phyloP scores from a whole-genome alignment of 495 filamentous ascomycete genomes.

The Penicillium flavigenum region DNA sequence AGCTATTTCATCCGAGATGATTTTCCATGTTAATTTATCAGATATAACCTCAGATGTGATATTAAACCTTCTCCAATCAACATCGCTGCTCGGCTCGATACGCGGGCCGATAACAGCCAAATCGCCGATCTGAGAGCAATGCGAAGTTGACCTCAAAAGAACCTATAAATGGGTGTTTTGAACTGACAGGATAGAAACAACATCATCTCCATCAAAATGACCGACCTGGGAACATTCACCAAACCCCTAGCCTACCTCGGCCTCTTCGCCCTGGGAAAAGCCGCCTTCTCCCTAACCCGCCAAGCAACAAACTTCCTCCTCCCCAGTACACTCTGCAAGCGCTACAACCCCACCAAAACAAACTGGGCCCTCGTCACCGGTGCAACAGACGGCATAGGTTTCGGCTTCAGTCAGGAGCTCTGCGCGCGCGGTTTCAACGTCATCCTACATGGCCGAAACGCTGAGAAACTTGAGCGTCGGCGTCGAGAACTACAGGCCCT shows the following conservation, averaged over 20 bases:
- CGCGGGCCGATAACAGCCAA: too few species aligned
- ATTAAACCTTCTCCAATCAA: too few species aligned
- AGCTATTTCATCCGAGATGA: too few species aligned
- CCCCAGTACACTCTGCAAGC: slow-evolving; percentile 14
- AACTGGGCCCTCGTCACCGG: slow-evolving; percentile 63
- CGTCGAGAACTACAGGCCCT: slow-evolving; percentile 24
- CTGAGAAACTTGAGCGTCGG: slow-evolving; percentile 41
- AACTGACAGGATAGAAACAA: too few species aligned
- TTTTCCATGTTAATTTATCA: too few species aligned
- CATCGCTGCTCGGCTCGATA: too few species aligned
- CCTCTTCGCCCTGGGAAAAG: slow-evolving; percentile 19
- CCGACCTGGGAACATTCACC: slow-evolving; percentile 4
- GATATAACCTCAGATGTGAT: too few species aligned
- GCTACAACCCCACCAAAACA: slow-evolving; percentile 19
- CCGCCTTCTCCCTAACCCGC: slow-evolving; percentile 17
- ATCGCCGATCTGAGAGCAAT: too few species aligned
- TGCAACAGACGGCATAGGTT: slow-evolving; percentile 60
- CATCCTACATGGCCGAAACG: slow-evolving; percentile 55
- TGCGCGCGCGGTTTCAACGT: slow-evolving; percentile 57
- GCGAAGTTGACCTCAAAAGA: too few species aligned
- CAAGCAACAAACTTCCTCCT: slow-evolving; percentile 25
- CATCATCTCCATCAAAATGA: slow-evolving; percentile 5
- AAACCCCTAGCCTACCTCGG: slow-evolving; percentile 20
- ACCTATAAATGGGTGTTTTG: too few species aligned
- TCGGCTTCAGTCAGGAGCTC: slow-evolving; percentile 48